Percentiles rank a stretch among this genome's conserved stretches.
These are phyloP conservation scores for Toxoplasma gondii DNA, from an alignment of 169 alveolate species.

Conservation along the genomic window DNA sequence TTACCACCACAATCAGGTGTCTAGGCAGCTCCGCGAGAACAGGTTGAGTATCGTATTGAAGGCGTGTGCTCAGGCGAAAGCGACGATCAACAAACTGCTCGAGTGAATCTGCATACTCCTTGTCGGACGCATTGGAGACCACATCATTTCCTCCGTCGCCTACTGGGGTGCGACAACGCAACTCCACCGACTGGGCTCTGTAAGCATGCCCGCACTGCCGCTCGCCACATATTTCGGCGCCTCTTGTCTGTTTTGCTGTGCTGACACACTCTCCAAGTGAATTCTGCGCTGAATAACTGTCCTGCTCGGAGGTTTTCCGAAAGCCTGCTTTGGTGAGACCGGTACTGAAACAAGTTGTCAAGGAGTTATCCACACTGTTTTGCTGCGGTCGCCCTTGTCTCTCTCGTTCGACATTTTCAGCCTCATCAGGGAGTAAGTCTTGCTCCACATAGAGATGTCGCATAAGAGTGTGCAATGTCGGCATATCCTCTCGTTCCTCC, in stretches of 20 bases:
- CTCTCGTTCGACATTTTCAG: background rate
- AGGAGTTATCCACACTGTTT: background rate
- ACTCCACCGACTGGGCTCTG: background rate
- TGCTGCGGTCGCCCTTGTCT: background rate
- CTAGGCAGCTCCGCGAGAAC: slow-evolving; percentile 38
- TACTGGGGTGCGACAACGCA: background rate
- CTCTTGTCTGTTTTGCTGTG: background rate
- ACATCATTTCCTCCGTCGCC: background rate
- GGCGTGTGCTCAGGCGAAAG: slow-evolving; percentile 1
- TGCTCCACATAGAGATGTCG: slow-evolving; percentile 35
- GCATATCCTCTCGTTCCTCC: slow-evolving; percentile 17
- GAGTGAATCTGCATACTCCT: background rate
- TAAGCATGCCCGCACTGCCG: background rate
- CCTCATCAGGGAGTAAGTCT: slow-evolving; percentile 24
- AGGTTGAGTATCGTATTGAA: slow-evolving; percentile 12
- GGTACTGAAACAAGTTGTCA: too few relatives aligned
- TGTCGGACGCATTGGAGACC: background rate
- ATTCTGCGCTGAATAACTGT: background rate
- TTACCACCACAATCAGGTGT: slow-evolving; percentile 24
- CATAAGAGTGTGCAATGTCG: slow-evolving; percentile 19
- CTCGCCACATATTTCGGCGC: background rate
- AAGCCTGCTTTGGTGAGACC: too few relatives aligned
- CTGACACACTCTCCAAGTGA: background rate
- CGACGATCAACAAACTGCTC: slow-evolving; percentile 30
- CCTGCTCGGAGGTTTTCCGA: too few relatives aligned